Evolutionary conservation across 805 yeast genomes (phyloP).

Genomic region (Saccharomycopsis sp.): DNA sequence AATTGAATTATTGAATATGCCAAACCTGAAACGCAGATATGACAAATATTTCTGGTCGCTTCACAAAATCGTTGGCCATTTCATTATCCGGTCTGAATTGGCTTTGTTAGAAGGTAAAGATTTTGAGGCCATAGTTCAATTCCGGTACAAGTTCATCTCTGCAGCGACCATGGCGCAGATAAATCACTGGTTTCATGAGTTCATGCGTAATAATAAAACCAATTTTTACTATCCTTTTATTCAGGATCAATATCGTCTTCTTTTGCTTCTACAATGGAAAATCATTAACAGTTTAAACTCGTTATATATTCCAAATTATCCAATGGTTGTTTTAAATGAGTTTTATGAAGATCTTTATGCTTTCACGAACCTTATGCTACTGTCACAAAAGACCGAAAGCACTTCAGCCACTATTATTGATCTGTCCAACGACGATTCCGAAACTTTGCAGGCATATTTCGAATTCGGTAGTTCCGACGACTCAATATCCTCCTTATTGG

Average conservation of each 20-base stretch:
- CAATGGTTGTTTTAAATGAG: slow-evolving; percentile 6
- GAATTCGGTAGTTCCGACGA: background rate
- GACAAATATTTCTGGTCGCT: background rate
- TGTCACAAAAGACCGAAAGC: background rate
- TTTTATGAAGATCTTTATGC: slow-evolving; percentile 7
- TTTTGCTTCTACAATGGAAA: background rate
- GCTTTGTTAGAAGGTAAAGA: background rate
- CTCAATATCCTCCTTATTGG: slow-evolving; percentile 1
- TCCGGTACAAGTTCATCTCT: background rate
- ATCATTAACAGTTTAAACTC: slow-evolving; percentile 5
- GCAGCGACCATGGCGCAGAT: background rate
- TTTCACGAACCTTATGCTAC: slow-evolving; percentile 2
- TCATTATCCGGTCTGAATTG: background rate
- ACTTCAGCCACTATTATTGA: background rate
- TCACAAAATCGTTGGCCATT: background rate
- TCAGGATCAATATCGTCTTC: background rate
- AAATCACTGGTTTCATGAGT: background rate
- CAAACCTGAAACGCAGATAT: background rate
- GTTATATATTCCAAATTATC: slow-evolving; percentile 10
- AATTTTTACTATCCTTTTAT: background rate
- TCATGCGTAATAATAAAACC: background rate
- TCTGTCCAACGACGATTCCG: background rate
- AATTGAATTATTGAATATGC: background rate
- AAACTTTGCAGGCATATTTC: background rate
- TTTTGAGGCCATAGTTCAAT: background rate